Base-by-base conservation (phyloP, 1,284 basidiomycete species). In the Pterula multifida region DNA sequence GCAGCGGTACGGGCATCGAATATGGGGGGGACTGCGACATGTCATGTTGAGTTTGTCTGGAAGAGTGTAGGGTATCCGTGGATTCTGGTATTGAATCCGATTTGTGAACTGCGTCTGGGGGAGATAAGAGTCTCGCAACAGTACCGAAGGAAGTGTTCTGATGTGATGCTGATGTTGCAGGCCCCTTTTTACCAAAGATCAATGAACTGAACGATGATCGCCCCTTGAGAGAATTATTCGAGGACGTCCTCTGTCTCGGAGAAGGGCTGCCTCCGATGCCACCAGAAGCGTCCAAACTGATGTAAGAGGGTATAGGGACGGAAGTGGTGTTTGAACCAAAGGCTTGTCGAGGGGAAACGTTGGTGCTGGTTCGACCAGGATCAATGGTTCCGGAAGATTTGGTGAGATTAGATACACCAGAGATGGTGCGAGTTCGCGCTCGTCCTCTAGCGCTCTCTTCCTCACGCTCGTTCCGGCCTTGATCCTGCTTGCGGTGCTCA, bases 231-330 rank as follows among this genome's bases (percentile, higher is more conserved):
- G 39, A 6, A 22, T 17, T 19, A 22, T n/a, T 42, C 9, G 39
- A 17, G 39, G 19, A 19, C 6, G 39, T 42, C 4, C 21, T 6
- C 17, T 19, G 39, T 48, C 42, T 12, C 0, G 75, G 76, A 36
- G 64, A 62, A 2, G 81, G 81, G 0, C 78, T 73, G 55, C 79
- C 77, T 26, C 80, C 80, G 22, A 84, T 70, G 26, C 76, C 79
- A 21, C 76, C 78, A 9, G 68, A 59, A 48, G 64, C 57, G 56
- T 72, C 70, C 4, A 69, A 60, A 54, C 66, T 66, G 56, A 69
- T 62, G 54, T 68, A 71, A 0, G 72, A 68, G 9, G 69, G 62
- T 2, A 65, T 55, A 17, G 65, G 64, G n/a, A 59, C 59, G 25
- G 62, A 62, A 11, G 60, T 59, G 1, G 54, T 54, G 22, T 62